phyloP scores from a whole-genome alignment of 257 asterid species.

The Nicotiana obtusifolia region DNA sequence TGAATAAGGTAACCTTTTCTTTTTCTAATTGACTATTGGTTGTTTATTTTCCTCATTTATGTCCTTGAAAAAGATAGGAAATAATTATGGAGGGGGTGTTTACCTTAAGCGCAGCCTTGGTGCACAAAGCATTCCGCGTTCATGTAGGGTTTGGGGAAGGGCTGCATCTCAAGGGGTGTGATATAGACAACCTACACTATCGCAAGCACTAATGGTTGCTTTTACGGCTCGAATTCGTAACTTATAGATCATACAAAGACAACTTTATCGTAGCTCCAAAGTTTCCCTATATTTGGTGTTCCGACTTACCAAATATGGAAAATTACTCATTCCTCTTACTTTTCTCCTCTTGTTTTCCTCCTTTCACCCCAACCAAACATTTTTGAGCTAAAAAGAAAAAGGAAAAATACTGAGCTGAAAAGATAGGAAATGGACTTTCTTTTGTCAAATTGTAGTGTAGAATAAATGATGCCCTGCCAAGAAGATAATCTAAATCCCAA shows the following conservation, averaged over 20 bases:
- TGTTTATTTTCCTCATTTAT: neutral
- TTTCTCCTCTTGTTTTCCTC: neutral
- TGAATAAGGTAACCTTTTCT: neutral
- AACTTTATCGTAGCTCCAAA: no score
- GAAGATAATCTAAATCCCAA: neutral
- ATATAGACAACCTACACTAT: no score
- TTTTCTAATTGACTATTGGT: neutral
- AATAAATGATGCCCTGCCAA: neutral
- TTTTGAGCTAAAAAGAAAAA: neutral
- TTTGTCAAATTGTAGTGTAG: neutral
- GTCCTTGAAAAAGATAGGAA: neutral
- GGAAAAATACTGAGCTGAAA: neutral
- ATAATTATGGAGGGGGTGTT: neutral
- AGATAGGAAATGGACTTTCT: neutral
- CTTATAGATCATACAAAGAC: no score
- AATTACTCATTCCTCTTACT: neutral
- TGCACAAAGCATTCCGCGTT: no score
- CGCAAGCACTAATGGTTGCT: no score
- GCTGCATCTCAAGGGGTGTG: no score
- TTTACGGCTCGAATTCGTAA: no score
- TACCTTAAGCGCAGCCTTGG: neutral
- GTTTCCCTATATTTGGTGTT: neutral
- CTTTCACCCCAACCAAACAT: neutral
- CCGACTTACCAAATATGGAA: neutral
- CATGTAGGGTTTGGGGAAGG: no score